Percentiles rank a stretch among this genome's conserved stretches.
Conservation (phyloP, 2,329 filamentous ascomycete genomes). For the Trichophyton mentagrophytes region DNA sequence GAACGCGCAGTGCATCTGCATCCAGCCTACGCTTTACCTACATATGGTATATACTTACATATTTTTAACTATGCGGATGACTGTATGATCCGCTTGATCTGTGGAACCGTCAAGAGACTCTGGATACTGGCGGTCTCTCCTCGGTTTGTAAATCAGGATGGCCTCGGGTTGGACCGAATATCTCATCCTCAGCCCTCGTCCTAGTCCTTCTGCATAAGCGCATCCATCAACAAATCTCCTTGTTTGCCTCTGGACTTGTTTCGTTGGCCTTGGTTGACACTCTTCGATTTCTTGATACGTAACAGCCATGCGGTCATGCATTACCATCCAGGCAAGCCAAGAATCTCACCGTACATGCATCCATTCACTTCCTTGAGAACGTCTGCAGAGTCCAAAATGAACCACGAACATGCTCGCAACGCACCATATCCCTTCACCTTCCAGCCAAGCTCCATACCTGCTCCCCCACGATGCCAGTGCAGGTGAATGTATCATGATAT, state of each 20-base stretch:
- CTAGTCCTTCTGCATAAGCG: background rate
- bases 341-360: background rate
- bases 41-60: background rate
- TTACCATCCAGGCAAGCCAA: background rate
- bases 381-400: background rate
- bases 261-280: background rate
- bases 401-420: background rate
- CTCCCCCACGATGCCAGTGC: background rate
- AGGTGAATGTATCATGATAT: background rate
- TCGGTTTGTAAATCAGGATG: background rate
- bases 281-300: background rate
- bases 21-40: background rate
- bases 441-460: background rate
- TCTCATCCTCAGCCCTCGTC: background rate
- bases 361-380: background rate
- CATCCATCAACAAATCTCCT: background rate
- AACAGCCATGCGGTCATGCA: background rate
- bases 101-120: background rate
- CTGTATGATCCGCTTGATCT: background rate
- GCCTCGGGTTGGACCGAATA: background rate
- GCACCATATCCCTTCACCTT: background rate
- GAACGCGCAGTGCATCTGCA: background rate
- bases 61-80: background rate
- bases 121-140: background rate
- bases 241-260: background rate